Conservation (phyloP, 108 stramenopile genomes). For the Poteriospumella lacustris region DNA sequence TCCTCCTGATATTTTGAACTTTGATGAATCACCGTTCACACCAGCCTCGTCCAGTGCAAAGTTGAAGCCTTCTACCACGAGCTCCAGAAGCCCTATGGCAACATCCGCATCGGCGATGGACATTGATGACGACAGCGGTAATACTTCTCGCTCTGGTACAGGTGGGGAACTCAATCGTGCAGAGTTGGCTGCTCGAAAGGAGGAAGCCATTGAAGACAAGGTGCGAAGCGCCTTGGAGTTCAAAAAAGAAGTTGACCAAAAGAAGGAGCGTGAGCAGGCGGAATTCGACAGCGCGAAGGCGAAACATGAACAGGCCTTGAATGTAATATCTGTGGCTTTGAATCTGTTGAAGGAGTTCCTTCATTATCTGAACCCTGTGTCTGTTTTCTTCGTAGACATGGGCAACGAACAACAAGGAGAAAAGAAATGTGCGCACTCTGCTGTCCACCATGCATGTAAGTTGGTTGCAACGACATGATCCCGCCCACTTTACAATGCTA, state of each 20-base stretch:
- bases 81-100: too few relatives aligned
- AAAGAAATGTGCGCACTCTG: conserved; percentile 84
- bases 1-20: too few relatives aligned
- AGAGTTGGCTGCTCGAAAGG: conserved; percentile 10
- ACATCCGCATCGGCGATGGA: too few relatives aligned
- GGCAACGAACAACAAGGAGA: conserved; percentile 57
- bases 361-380: not conserved
- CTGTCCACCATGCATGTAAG: conserved; percentile 75
- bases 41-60: too few relatives aligned
- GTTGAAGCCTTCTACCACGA: too few relatives aligned
- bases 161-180: conserved; percentile 9
- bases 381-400: too few relatives aligned
- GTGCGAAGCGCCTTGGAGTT: not conserved
- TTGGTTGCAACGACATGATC: not conserved
- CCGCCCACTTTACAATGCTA: not conserved
- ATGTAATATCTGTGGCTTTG: not conserved
- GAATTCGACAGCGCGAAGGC: conserved; percentile 10
- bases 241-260: conserved; percentile 7
- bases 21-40: too few relatives aligned
- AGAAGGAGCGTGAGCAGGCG: not conserved
- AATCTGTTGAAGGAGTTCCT: not conserved
- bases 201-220: conserved; percentile 9
- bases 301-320: conserved; percentile 20
- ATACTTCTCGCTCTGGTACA: too few relatives aligned
- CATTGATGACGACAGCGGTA: too few relatives aligned